A percentile compares a stretch with the other conserved stretches of the same genome.
These are phyloP conservation scores for Pichia occidentalis DNA, from an alignment of 805 yeast species.

Conservation along the genomic window DNA sequence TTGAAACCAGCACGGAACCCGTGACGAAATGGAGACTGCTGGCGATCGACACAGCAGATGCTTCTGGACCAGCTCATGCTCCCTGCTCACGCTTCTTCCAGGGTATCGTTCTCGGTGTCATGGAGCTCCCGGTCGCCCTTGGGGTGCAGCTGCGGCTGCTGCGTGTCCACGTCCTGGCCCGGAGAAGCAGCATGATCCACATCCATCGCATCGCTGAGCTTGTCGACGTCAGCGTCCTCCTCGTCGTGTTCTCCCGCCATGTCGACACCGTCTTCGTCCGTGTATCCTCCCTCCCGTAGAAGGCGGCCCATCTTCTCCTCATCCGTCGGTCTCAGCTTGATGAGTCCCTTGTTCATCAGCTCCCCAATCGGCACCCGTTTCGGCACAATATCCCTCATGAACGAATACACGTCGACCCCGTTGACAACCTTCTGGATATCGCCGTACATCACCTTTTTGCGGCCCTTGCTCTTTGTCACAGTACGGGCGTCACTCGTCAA, in stretches of 20 bases:
- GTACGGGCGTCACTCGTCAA: constrained; percentile 65
- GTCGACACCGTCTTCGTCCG: constrained; percentile 4
- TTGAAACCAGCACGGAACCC: too few species aligned
- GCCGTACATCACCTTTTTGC: constrained; percentile 63
- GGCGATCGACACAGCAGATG: too few species aligned
- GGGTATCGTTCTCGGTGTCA: too few species aligned
- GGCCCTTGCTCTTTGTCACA: constrained; percentile 54
- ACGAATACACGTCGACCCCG: constrained; percentile 51
- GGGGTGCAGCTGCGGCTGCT: too few species aligned
- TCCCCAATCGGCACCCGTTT: constrained; percentile 46
- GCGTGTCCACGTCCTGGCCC: background rate
- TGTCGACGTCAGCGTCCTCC: constrained; percentile 1
- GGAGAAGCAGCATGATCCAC: background rate
- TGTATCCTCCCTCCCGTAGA: background rate
- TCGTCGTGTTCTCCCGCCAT: constrained; percentile 1
- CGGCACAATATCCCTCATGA: constrained; percentile 64
- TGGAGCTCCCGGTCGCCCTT: too few species aligned
- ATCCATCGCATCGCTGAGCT: background rate
- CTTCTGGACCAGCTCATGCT: too few species aligned
- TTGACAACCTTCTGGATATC: constrained; percentile 64
- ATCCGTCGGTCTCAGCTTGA: constrained; percentile 23
- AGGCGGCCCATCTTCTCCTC: constrained; percentile 5
- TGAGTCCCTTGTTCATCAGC: constrained; percentile 38
- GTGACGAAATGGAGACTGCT: too few species aligned
- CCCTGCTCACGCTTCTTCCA: too few species aligned